Conservation (phyloP, 768 basidiomycete species). For the Serendipita vermifera region DNA sequence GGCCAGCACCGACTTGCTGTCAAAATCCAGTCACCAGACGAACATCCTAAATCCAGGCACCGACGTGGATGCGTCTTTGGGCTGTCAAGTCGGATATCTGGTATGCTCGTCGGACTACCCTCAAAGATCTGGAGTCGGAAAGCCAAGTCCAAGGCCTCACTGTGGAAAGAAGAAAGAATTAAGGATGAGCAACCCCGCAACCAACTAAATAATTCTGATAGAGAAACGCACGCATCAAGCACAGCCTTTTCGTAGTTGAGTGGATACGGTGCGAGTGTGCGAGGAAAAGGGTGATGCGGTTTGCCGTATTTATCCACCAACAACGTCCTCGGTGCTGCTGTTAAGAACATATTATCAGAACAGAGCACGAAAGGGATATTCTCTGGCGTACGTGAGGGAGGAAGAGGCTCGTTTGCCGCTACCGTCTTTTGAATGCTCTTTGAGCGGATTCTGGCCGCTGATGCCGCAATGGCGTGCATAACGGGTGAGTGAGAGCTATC, state of each 20-base stretch:
- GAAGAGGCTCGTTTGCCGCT: too few relatives aligned
- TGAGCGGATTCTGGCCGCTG: too few relatives aligned
- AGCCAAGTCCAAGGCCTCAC: not conserved
- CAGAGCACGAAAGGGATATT: too few relatives aligned
- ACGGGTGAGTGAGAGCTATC: too few relatives aligned
- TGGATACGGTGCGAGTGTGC: not conserved
- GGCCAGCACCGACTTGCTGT: not conserved
- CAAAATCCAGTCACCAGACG: conserved; percentile 1
- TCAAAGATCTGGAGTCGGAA: conserved; percentile 4
- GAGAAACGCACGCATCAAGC: not conserved
- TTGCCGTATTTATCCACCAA: conserved; percentile 4
- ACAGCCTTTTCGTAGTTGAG: not conserved
- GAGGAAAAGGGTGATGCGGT: conserved; percentile 3
- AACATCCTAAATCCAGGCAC: not conserved
- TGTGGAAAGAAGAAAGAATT: not conserved
- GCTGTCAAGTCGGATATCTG: not conserved
- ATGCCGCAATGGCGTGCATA: too few relatives aligned
- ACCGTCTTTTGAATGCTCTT: too few relatives aligned
- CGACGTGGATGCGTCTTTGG: conserved; percentile 3
- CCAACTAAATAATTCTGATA: not conserved
- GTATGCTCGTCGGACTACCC: not conserved
- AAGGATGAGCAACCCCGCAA: not conserved
- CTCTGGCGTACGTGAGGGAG: too few relatives aligned
- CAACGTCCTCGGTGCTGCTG: too few relatives aligned
- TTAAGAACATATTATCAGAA: too few relatives aligned